These are phyloP conservation scores for Candida sojae DNA, from an alignment of 1,139 yeast species.

Conservation along the genomic window DNA sequence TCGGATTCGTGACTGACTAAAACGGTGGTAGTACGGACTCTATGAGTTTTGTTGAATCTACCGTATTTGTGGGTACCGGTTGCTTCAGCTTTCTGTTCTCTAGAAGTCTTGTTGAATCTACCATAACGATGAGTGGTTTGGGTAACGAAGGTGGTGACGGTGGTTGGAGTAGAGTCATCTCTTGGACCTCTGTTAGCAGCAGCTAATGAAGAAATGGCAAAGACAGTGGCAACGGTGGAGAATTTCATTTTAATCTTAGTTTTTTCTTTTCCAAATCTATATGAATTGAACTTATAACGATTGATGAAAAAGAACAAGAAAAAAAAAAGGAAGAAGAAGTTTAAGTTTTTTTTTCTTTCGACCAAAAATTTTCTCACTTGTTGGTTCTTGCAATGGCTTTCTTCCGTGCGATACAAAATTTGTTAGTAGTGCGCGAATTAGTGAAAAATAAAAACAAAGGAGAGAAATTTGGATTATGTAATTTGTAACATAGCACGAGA, in stretches of 20 bases:
- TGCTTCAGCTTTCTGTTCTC: slow-evolving; percentile 40
- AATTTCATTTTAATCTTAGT: slow-evolving; percentile 8
- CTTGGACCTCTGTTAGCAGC: slow-evolving; percentile 12
- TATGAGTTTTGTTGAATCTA: slow-evolving; percentile 44
- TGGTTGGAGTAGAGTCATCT: slow-evolving; percentile 8
- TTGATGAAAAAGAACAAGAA: background rate
- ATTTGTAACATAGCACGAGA: too few relatives aligned
- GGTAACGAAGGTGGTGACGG: slow-evolving; percentile 12
- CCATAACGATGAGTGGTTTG: slow-evolving; percentile 27
- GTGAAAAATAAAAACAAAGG: background rate
- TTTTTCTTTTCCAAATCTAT: background rate
- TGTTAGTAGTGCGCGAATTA: background rate
- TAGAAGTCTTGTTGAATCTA: slow-evolving; percentile 50
- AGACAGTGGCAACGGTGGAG: slow-evolving; percentile 11
- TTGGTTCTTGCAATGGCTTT: too few relatives aligned
- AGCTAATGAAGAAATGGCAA: slow-evolving; percentile 10
- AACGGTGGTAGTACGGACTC: slow-evolving; percentile 27
- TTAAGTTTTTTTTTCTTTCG: background rate
- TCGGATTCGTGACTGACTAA: slow-evolving; percentile 19
- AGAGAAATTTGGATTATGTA: too few relatives aligned
- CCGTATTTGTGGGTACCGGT: slow-evolving; percentile 35
- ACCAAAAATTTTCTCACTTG: too few relatives aligned
- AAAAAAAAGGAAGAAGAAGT: background rate
- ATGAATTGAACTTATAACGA: background rate
- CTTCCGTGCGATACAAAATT: too few relatives aligned